A percentile compares a stretch with the other conserved stretches of the same genome.
Conservation (phyloP, 176 grass and related monocot genomes). For the Carex kokanica region DNA sequence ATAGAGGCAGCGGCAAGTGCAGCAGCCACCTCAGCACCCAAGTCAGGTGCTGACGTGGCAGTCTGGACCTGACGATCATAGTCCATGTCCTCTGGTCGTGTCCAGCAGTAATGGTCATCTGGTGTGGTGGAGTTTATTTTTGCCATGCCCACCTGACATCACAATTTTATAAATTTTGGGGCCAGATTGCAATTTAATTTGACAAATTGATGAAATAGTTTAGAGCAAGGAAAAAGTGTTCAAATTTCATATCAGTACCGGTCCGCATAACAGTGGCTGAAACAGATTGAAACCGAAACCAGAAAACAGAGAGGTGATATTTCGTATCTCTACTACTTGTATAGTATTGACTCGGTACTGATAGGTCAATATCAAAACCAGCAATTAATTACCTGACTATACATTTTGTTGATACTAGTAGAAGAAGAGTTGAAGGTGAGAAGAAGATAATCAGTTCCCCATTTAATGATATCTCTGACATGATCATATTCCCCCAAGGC, state of each 20-base stretch:
- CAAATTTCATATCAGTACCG: background rate
- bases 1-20: slow-evolving; percentile 82
- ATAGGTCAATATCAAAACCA: background rate
- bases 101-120: slow-evolving; percentile 93
- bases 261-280: background rate
- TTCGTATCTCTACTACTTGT: background rate
- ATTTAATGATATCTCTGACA: slow-evolving; percentile 87
- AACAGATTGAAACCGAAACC: background rate
- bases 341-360: background rate
- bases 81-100: slow-evolving; percentile 90
- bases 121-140: slow-evolving; percentile 40
- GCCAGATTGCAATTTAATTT: background rate
- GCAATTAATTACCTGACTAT: slow-evolving; percentile 63
- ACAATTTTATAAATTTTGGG: background rate
- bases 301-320: background rate
- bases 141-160: slow-evolving; percentile 48
- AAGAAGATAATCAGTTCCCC: slow-evolving; percentile 91
- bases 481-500: slow-evolving; percentile 85
- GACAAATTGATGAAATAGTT: background rate
- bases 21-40: slow-evolving; percentile 77
- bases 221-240: background rate
- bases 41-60: slow-evolving; percentile 44
- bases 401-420: slow-evolving; percentile 55
- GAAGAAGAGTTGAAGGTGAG: slow-evolving; percentile 92
- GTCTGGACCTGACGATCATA: slow-evolving; percentile 40